Percentiles rank a stretch among this genome's conserved stretches.
These are phyloP conservation scores for Wallacemonas sp. DNA, from an alignment of 208 protist genomes.

Conservation along the genomic window DNA sequence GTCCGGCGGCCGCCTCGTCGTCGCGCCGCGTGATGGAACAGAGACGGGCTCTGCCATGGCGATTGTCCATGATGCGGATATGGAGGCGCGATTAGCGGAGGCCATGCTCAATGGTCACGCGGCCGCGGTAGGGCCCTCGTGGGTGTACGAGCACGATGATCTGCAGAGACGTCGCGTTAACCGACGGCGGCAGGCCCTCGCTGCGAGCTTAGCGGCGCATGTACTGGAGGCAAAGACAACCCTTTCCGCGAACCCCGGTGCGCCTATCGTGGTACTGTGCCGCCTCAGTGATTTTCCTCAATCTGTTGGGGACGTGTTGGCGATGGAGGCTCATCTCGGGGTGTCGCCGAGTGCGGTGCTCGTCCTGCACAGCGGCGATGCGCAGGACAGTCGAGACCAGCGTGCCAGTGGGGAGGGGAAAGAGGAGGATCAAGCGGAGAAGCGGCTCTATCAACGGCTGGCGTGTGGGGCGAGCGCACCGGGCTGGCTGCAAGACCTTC, in stretches of 20 bases:
- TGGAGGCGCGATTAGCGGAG: no score
- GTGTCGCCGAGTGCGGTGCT: slow-evolving; percentile 12
- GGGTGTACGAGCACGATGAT: slow-evolving; percentile 5
- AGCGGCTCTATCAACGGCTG: not conserved
- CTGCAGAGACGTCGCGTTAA: not conserved
- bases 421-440: not conserved
- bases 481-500: slow-evolving; percentile 10
- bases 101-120: not conserved
- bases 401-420: not conserved
- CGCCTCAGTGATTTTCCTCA: slow-evolving; percentile 6
- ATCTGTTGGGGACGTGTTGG: slow-evolving; percentile 16
- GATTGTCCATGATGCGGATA: no score
- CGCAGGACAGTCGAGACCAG: not conserved
- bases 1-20: not conserved
- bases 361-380: slow-evolving; percentile 3
- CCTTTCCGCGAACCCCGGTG: not conserved
- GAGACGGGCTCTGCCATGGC: no score
- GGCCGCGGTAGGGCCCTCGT: not conserved
- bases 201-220: not conserved
- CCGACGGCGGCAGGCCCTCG: not conserved
- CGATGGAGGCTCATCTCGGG: slow-evolving; percentile 22
- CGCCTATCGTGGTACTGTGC: not conserved
- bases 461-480: not conserved
- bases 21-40: not conserved
- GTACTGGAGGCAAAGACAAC: not conserved